Evolutionary conservation across 176 grass and related monocot genomes (phyloP), one percentile per base, ranked within the genome.

Genomic region (Dendrocalamus sinicus): DNA sequence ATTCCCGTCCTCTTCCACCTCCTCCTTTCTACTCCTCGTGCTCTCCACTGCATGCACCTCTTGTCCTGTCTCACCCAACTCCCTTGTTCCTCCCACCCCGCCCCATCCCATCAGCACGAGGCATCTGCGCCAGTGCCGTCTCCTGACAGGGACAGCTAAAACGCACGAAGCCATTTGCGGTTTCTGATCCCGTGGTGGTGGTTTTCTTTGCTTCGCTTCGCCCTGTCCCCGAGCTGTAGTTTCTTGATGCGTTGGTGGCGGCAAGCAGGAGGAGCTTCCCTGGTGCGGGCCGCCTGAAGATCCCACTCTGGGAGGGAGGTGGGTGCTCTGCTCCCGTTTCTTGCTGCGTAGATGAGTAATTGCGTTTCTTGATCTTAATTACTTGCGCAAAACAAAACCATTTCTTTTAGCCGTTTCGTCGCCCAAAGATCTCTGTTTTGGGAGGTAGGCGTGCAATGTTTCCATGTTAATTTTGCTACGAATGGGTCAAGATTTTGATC

Each of bases 231-330:
- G 52, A 32, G 65, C 19, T 73, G 74, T 14, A 5, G 64, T 28
- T 40, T 86, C 55, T 78, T 78, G 72, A 92, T 92, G 89, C 81
- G 77, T 68, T 89, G 72, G 57, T 59, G 32, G 62, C 73, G 52
- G 46, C 32, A 26, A 57, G 37, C 41, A 43, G 45, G 60, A 16
- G 41, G 80, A 72, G 62, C 11, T 67, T 76, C 70, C 70, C 45
- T 10, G 62, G 35, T 20, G 32, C 81, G 52, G 44, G 75, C 85
- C 32, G 89, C 80, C 84, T 87, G 80, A 87, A 69, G 75, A 74
- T 87, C 89, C 60, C n/a, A 32, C 41, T 67, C 30, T 20, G 9
- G 12, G 51, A 43, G 74, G 52, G 69, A 79, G 84, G 40, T 35
- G 7, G 26, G 30, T 52, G 52, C 51, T 48, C 68, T 52, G 52